Conservation (phyloP, 768 basidiomycete genomes). For the Boletus pseudo-olivaceus region DNA sequence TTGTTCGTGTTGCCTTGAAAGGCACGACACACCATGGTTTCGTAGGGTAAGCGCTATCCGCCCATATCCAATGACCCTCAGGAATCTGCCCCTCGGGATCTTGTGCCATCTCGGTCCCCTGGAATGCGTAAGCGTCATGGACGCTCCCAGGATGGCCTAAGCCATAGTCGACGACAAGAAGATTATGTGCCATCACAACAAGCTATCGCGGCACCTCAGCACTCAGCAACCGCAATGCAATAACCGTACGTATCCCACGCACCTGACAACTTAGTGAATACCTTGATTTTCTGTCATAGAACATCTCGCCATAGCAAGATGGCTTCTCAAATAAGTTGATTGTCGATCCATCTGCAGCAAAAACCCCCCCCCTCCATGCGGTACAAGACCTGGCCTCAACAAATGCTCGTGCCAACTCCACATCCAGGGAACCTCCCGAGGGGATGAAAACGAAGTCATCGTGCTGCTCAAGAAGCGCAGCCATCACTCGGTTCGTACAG, state of each 20-base stretch:
- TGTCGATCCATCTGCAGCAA: constrained; percentile 38
- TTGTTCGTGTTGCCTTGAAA: no score
- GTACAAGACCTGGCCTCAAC: not conserved
- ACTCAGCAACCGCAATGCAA: no score
- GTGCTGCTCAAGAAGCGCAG: not conserved
- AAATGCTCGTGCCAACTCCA: not conserved
- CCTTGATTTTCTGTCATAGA: constrained; percentile 13
- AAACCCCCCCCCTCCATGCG: constrained; percentile 32
- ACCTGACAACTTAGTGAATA: constrained; percentile 22
- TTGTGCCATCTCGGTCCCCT: no score
- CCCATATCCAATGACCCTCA: no score
- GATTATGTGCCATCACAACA: no score
- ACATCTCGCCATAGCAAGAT: not conserved
- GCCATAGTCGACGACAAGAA: no score
- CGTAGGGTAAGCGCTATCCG: no score
- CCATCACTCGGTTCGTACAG: constrained; percentile 1
- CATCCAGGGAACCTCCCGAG: not conserved
- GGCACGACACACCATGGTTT: no score
- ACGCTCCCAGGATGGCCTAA: no score
- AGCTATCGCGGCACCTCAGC: no score
- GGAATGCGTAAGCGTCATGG: no score
- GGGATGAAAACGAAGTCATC: not conserved
- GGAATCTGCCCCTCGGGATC: no score
- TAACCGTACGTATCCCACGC: not conserved
- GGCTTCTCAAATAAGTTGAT: constrained; percentile 13